Percentiles rank a stretch among this genome's conserved stretches.
These are phyloP conservation scores for Leptographium flavum DNA, from an alignment of 2,329 filamentous ascomycete species.

Conservation along the genomic window DNA sequence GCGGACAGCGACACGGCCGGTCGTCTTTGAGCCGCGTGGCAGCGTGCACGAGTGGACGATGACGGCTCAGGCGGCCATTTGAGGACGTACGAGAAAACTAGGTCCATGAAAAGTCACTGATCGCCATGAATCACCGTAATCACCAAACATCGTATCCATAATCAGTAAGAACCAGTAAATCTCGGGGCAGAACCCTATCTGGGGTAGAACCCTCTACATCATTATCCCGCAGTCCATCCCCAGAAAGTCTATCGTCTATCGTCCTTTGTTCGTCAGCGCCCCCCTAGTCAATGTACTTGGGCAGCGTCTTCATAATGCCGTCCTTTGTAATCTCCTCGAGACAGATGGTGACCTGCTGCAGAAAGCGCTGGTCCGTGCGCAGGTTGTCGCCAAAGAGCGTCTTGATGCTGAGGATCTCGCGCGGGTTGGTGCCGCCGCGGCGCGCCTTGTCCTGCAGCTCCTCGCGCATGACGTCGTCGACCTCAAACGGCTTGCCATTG, in stretches of 20 bases:
- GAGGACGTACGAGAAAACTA: no score
- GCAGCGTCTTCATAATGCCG: constrained; percentile 32
- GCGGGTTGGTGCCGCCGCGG: constrained; percentile 26
- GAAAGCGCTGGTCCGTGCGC: constrained; percentile 30
- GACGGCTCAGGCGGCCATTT: no score
- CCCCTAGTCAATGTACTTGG: constrained; percentile 32
- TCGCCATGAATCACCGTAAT: no score
- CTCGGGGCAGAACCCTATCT: no score
- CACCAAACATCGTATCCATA: no score
- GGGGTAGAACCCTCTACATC: no score
- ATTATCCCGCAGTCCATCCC: no score
- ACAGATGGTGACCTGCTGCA: constrained; percentile 29
- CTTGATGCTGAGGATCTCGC: constrained; percentile 28
- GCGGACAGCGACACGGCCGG: no score
- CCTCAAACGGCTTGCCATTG: constrained; percentile 24
- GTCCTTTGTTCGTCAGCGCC: neutral
- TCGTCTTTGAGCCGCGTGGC: no score
- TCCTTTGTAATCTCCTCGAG: constrained; percentile 31
- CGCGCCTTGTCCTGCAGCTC: constrained; percentile 30
- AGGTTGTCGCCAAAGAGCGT: constrained; percentile 36
- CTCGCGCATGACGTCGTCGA: constrained; percentile 34
- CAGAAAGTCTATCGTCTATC: neutral
- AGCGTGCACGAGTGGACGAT: no score
- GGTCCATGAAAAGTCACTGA: no score
- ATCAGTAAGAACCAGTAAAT: no score